phyloP scores from a whole-genome alignment of 1,284 basidiomycete species.

The Boletus mariae region DNA sequence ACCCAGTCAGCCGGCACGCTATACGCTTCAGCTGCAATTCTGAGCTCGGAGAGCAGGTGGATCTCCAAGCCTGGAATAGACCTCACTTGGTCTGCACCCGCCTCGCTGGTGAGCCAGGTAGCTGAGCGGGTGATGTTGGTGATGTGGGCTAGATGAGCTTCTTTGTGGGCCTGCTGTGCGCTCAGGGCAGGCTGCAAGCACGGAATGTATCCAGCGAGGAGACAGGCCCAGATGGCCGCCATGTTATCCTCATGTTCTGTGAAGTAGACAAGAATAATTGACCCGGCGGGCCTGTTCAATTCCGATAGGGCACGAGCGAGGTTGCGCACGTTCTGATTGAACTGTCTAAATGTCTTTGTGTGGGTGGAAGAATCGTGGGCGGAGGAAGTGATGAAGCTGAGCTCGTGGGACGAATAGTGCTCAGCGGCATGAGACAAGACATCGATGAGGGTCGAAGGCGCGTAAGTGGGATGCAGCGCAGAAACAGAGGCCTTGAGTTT shows the following conservation, averaged over 20 bases:
- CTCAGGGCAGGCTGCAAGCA: conserved; percentile 33
- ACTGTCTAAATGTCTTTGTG: conserved; percentile 29
- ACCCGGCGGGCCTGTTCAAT: conserved; percentile 27
- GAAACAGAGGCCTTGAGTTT: conserved; percentile 8
- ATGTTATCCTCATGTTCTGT: conserved; percentile 35
- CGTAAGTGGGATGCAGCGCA: neutral
- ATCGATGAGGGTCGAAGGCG: conserved; percentile 14
- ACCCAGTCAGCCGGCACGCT: neutral
- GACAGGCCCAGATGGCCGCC: conserved; percentile 32
- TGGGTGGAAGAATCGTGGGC: conserved; percentile 32
- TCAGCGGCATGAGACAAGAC: conserved; percentile 21
- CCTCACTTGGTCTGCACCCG: conserved; percentile 27
- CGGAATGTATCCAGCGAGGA: conserved; percentile 29
- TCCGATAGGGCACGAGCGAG: conserved; percentile 19
- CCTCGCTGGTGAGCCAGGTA: conserved; percentile 31
- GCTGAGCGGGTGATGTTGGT: conserved; percentile 28
- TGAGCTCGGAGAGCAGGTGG: conserved; percentile 26
- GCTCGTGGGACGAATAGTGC: conserved; percentile 25
- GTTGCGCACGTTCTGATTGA: conserved; percentile 12
- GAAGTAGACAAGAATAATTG: conserved; percentile 29
- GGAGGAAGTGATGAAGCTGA: conserved; percentile 29
- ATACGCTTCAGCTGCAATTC: conserved; percentile 9
- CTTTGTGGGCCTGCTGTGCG: conserved; percentile 33
- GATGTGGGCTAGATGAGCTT: conserved; percentile 29
- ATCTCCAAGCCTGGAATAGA: conserved; percentile 31